These are phyloP conservation scores for Trichosporon asahii DNA, from an alignment of 1,284 basidiomycete genomes.

Conservation along the genomic window DNA sequence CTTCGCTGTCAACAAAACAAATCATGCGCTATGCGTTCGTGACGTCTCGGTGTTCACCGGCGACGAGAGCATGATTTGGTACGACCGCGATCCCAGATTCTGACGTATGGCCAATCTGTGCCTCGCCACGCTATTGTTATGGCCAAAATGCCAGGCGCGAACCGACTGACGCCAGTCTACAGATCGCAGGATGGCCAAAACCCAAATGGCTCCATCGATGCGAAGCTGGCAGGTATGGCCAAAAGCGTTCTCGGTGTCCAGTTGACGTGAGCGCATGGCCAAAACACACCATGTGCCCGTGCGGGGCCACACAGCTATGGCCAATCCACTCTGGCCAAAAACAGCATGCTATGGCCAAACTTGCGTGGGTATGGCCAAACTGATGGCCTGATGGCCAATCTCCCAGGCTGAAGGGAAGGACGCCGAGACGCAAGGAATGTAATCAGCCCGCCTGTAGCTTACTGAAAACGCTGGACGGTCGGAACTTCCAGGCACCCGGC, in stretches of 20 bases:
- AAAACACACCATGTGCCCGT: background rate
- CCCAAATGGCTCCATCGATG: background rate
- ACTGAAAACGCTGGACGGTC: background rate
- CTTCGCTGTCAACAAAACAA: background rate
- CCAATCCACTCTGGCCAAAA: background rate
- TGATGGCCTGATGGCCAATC: background rate
- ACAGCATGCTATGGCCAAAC: background rate
- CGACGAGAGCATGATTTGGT: background rate
- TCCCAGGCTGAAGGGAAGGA: background rate
- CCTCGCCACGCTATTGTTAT: background rate
- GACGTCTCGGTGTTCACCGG: background rate
- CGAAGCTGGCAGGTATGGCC: background rate
- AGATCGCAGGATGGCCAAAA: background rate
- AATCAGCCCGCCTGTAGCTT: background rate
- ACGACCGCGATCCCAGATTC: background rate
- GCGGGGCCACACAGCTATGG: background rate
- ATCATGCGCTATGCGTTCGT: background rate
- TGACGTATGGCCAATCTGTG: background rate
- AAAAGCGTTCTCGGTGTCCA: background rate
- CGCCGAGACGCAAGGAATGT: background rate
- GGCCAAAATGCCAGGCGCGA: background rate
- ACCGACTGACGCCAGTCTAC: background rate
- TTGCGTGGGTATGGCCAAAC: background rate
- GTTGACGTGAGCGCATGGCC: background rate
- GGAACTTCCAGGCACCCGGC: slow-evolving; percentile 1